Base-by-base conservation (phyloP, 2,329 filamentous ascomycete genomes). In the Metarhizium album region DNA sequence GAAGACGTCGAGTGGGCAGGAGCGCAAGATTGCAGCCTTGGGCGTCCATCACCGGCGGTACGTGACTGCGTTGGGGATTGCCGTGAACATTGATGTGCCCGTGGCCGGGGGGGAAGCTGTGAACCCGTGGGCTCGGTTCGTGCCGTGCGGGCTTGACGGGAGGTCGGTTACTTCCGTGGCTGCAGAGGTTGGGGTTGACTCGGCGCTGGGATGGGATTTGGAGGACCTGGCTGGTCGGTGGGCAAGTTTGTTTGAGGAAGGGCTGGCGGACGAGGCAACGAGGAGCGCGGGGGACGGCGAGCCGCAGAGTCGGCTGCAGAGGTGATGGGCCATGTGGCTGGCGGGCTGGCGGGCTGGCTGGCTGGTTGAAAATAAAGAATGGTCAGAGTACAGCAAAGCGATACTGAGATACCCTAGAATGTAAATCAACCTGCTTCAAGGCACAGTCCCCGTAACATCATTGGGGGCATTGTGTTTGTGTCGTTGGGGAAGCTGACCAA, bases 41-140 rank as follows among this genome's bases (percentile, higher is more conserved):
- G 93, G 93, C 1, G 88, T 98, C n/a, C 90, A 97, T 70, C 77
- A 96, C 55, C 74, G 90, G 14, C 74, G 91, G 45, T 83, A 94
- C 67, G 78, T 97, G 37, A 90, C 84, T 23, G 87, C 84, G 54
- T 86, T 94, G 65, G 93, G 93, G 6, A 75, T 95, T 33, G 90
- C 87, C 2, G 64, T 96, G 64, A 88, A 95, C 73, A 69, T 89
- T n/a, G 69, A 72, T 56, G 80, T 84, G 51, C 79, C 87, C 1
- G 68, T 73, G 2, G 49, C 55, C 2, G 73, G 72, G 0, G 43
- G 54, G 45, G 63, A 65, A 48, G 54, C 54, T 6, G 55, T 54
- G 3, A 80, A 81, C 54, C 77, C 78, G 1, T 82, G 78, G 78
- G 66, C 67, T 42, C 76, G 90, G 54, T 95, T 97, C 65, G 83